Conservation (phyloP, 371 early-diverging fungal genomes). For the Circinella umbellata region DNA sequence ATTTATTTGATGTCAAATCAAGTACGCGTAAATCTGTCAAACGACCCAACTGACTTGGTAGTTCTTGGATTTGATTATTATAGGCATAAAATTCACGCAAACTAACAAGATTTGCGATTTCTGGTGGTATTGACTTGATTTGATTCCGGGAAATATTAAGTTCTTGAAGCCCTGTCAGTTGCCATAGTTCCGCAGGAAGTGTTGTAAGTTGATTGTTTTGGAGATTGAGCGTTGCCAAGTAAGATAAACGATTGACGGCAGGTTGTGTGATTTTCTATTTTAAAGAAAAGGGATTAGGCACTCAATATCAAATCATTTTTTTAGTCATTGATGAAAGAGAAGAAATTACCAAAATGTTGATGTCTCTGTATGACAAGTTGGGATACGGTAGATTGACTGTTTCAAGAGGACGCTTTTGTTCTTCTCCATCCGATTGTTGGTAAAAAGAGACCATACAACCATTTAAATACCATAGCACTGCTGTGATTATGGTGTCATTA, state of each 20-base stretch:
- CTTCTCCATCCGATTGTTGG: constrained; percentile 7
- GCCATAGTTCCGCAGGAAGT: constrained; percentile 76
- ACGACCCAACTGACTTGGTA: constrained; percentile 81
- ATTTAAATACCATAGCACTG: constrained; percentile 20
- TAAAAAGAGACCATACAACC: constrained; percentile 21
- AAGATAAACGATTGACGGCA: constrained; percentile 37
- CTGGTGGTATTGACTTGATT: constrained; percentile 82
- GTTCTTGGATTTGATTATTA: constrained; percentile 84
- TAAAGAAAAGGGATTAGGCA: neutral
- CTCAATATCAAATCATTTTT: too few species aligned
- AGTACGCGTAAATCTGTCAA: constrained; percentile 49
- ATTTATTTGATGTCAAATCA: constrained; percentile 62
- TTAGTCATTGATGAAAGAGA: too few species aligned
- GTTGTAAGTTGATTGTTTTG: constrained; percentile 86
- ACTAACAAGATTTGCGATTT: constrained; percentile 81
- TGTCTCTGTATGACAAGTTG: constrained; percentile 29
- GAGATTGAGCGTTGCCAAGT: constrained; percentile 83
- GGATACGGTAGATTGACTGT: constrained; percentile 19
- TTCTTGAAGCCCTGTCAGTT: constrained; percentile 66
- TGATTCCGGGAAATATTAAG: constrained; percentile 92
- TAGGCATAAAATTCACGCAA: constrained; percentile 89
- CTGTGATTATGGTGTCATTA: constrained; percentile 7
- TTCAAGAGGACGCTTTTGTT: constrained; percentile 5
- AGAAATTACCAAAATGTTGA: constrained; percentile 30
- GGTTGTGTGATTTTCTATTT: constrained; percentile 43